phyloP scores from a whole-genome alignment of 1,284 basidiomycete genomes.

The Coniophora puteana region DNA sequence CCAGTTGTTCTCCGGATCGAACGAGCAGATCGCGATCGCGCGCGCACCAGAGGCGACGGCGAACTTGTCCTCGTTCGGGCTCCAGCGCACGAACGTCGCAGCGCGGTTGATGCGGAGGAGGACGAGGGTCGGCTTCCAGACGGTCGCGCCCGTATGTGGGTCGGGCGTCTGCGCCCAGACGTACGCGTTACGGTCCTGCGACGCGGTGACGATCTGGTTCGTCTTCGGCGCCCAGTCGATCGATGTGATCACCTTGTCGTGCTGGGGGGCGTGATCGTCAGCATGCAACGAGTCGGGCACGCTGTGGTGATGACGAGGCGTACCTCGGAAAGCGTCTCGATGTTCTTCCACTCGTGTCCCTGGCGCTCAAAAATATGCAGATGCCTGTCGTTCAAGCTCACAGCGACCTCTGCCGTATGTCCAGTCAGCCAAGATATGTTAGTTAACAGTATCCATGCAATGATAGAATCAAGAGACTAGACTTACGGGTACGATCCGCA shows the following conservation, averaged over 20 bases:
- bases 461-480: too few relatives aligned
- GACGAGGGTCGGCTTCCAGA: conserved; percentile 98
- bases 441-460: conserved; percentile 2
- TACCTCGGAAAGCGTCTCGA: conserved; percentile 86
- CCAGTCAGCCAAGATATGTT: conserved; percentile 11
- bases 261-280: conserved; percentile 44
- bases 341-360: conserved; percentile 71
- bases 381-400: conserved; percentile 89
- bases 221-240: conserved; percentile 98
- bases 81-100: conserved; percentile 95
- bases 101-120: conserved; percentile 93
- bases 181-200: conserved; percentile 98
- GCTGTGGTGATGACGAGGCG: conserved; percentile 17
- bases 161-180: conserved; percentile 90
- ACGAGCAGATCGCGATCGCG: conserved; percentile 91
- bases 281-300: not conserved
- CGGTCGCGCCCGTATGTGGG: conserved; percentile 58
- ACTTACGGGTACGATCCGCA: conserved; percentile 81
- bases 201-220: conserved; percentile 97
- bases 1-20: conserved; percentile 98
- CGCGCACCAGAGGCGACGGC: conserved; percentile 96
- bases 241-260: conserved; percentile 97
- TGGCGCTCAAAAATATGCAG: conserved; percentile 78
- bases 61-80: conserved; percentile 97
- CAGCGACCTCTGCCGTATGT: conserved; percentile 73